Evolutionary conservation across 352 stramenopile genomes (phyloP), one percentile per base, ranked within the genome.

Genomic region (Phytophthora sp.): DNA sequence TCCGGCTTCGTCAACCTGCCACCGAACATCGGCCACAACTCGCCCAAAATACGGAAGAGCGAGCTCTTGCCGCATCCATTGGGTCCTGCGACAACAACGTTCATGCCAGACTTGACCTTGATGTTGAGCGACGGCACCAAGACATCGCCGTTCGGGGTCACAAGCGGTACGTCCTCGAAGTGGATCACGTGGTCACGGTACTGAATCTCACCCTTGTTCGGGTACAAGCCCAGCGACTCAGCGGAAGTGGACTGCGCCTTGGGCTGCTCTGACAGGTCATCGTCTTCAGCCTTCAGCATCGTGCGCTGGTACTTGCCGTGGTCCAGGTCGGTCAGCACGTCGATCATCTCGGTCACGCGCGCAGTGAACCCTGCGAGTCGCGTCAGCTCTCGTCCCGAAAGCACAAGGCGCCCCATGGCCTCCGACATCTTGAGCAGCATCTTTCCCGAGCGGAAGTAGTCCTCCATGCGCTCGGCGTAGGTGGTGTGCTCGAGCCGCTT

Each of bases 41-140:
- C 89, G 15, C 88, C 91, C 13, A 97, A 71, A 54, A 94, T 85
- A 13, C 91, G 83, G 70, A 97, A 97, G 2, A 97, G 66, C 49
- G 83, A 95, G 45, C 77, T 93, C 70, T 97, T 97, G 45, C 88
- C 89, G 28, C 84, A 93, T 11, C 87, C 89, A 45, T 96, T 96
- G 5, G 85, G 87, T 12, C 84, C 89, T 32, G 73, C 89, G 7
- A 96, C 87, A 20, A 97, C 77, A 1, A 96, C 87, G 58, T 95
- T 97, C 87, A 95, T 97, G 48, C 91, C 91, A 1, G 82, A 88
- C 54, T 92, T 82, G 13, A 97, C 90, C 60, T 91, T 77, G 28
- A 91, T 73, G 53, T 84, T 83, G 18, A 97, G 87, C 30, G 85
- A 73, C 20, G 74, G 75, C 21, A 97, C 83, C 18, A 97, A 53